These are phyloP conservation scores for Xylaria sp. DNA, from an alignment of 2,329 filamentous ascomycete genomes.

Conservation along the genomic window DNA sequence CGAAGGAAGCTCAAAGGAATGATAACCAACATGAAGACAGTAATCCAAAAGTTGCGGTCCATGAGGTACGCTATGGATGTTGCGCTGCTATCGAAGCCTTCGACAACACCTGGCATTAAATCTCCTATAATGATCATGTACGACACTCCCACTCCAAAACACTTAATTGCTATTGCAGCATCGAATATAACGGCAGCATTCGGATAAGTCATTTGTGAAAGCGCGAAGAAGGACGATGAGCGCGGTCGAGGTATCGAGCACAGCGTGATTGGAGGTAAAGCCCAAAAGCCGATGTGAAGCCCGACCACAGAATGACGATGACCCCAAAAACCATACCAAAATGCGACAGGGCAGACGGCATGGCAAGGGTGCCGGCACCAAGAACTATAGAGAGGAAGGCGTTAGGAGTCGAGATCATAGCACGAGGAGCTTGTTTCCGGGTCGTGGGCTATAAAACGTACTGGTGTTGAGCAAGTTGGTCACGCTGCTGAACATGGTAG, in stretches of 20 bases:
- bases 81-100: conserved; percentile 73
- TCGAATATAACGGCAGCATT: conserved; percentile 96
- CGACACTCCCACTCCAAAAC: conserved; percentile 95
- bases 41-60: conserved; percentile 96
- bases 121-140: conserved; percentile 99
- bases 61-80: conserved; percentile 75
- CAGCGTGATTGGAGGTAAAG: conserved; percentile 94
- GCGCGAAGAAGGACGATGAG: conserved; percentile 89
- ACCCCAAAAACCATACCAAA: conserved; percentile 90
- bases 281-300: conserved; percentile 85
- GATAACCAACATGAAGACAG: conserved; percentile 94
- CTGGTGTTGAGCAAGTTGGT: conserved; percentile 97
- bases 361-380: conserved; percentile 89
- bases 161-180: conserved; percentile 94
- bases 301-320: conserved; percentile 89
- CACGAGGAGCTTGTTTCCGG: neutral
- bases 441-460: conserved; percentile 49
- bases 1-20: conserved; percentile 94
- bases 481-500: conserved; percentile 87
- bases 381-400: conserved; percentile 66
- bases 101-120: conserved; percentile 92
- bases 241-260: conserved; percentile 89
- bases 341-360: conserved; percentile 94
- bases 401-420: conserved; percentile 18
- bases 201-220: conserved; percentile 95